phyloP scores from a whole-genome alignment of 345 rosid genomes.

The Eutrema heterophyllum region DNA sequence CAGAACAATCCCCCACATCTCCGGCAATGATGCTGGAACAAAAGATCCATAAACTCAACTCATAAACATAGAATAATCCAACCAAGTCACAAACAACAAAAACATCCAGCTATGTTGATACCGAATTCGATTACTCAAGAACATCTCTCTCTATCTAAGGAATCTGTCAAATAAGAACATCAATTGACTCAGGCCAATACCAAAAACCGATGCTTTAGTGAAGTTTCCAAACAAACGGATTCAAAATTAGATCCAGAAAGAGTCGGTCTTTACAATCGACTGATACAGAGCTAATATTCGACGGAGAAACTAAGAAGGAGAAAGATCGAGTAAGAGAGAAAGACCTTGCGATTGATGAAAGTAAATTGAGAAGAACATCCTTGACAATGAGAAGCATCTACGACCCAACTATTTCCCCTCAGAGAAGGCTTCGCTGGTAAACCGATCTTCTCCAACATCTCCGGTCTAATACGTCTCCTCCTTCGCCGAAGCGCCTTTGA shows the following conservation, averaged over 20 bases:
- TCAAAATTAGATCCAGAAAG: conserved; percentile 16
- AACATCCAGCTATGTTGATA: not conserved
- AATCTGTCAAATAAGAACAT: not conserved
- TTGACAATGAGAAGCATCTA: conserved; percentile 89
- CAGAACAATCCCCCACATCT: conserved; percentile 96
- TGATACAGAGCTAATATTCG: not conserved
- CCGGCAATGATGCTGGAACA: conserved; percentile 83
- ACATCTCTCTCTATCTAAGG: no score
- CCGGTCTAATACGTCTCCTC: conserved; percentile 6
- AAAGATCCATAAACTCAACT: not conserved
- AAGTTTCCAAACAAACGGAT: not conserved
- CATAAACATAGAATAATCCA: not conserved
- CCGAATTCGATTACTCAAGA: not conserved
- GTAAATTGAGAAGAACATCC: conserved; percentile 90
- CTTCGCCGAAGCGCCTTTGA: not conserved
- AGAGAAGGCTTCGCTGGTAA: conserved; percentile 82
- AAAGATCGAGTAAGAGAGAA: not conserved
- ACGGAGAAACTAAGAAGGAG: not conserved
- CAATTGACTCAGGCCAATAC: not conserved
- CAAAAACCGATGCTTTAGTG: not conserved
- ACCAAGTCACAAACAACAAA: not conserved
- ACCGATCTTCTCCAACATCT: conserved; percentile 88
- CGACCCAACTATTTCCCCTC: conserved; percentile 80
- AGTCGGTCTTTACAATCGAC: not conserved
- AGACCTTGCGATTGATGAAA: conserved; percentile 98